phyloP scores from a whole-genome alignment of 352 stramenopile genomes.

The Pythium brassicae region DNA sequence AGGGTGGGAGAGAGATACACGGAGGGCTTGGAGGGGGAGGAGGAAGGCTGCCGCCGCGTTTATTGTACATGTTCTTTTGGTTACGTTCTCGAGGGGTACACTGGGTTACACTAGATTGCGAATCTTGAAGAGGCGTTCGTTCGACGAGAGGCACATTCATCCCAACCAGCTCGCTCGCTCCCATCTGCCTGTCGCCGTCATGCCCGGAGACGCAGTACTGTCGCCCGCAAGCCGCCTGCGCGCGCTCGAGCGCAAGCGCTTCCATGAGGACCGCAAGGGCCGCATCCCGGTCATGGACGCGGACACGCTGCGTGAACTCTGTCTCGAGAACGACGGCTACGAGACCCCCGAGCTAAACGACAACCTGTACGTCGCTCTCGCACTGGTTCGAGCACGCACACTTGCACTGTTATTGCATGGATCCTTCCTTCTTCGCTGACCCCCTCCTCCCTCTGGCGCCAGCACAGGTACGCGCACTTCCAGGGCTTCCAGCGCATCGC shows the following conservation, averaged over 20 bases:
- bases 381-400: too few species aligned
- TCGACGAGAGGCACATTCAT: too few species aligned
- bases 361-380: slow-evolving; percentile 40
- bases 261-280: slow-evolving; percentile 58
- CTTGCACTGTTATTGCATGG: neutral
- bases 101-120: too few species aligned
- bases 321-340: slow-evolving; percentile 91
- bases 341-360: slow-evolving; percentile 82
- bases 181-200: slow-evolving; percentile 10
- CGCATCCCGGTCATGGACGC: slow-evolving; percentile 85
- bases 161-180: neutral
- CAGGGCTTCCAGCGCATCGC: slow-evolving; percentile 93
- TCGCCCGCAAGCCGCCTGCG: slow-evolving; percentile 51
- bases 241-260: slow-evolving; percentile 65
- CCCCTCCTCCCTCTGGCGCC: slow-evolving; percentile 7
- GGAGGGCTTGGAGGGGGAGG: too few species aligned
- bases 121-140: too few species aligned
- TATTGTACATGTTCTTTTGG: too few species aligned
- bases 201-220: slow-evolving; percentile 39
- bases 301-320: slow-evolving; percentile 78
- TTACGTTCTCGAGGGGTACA: too few species aligned
- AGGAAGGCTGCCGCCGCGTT: too few species aligned
- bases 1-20: too few species aligned
- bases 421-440: neutral
- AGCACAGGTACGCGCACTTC: slow-evolving; percentile 89